Base-by-base conservation (phyloP, 2,329 filamentous ascomycete species). In the Cryphonectria naterciae region DNA sequence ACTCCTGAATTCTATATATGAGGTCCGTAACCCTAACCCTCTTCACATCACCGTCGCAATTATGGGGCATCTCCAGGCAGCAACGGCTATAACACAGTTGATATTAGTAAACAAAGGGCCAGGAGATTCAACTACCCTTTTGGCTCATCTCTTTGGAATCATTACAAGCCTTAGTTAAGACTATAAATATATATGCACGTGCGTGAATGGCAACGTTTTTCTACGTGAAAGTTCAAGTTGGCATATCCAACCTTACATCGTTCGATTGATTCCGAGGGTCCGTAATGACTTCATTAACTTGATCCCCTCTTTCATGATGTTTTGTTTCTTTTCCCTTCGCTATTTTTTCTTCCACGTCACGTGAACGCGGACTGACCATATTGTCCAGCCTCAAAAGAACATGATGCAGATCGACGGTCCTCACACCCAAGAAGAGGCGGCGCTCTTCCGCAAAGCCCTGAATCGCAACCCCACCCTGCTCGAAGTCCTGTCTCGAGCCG, bases 401-500 rank as follows among this genome's bases (percentile, higher is more conserved):
- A 41, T 10, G 19, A 69, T 72, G 70, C 58, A 70, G 17, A 58
- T 72, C 46, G 56, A 70, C 25, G 70, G 70, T 4, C 64, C 70
- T 32, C 70, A 72, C 13, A 72, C 67, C 2, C 56, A 72, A 22
- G 65, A 69, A 28, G 68, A 73, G 62, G 68, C 68, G 32, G 65
- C 56, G 10, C 66, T 49, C 19, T 69, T 73, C 62, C 68, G 49
- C 52, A 41, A 25, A 13, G 68, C 68, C n/a, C 67, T 73, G 41
- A 52, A 61, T 43, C 60, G 63, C 68, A 73, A 73, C 70, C 62
- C 39, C 17, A 72, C 70, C 13, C 68, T 73, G 22, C 61, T 70
- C 62, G 63, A 68, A n/a, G 72, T 73, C 11, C 72, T 73, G 10
- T 54, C 49, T 11, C 72, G 72, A 11, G 72, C 72, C 1, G 70